Percentiles rank a stretch among this genome's conserved stretches.
phyloP scores from a whole-genome alignment of 495 filamentous ascomycete species.

The Rhizodiscina lignyota region DNA sequence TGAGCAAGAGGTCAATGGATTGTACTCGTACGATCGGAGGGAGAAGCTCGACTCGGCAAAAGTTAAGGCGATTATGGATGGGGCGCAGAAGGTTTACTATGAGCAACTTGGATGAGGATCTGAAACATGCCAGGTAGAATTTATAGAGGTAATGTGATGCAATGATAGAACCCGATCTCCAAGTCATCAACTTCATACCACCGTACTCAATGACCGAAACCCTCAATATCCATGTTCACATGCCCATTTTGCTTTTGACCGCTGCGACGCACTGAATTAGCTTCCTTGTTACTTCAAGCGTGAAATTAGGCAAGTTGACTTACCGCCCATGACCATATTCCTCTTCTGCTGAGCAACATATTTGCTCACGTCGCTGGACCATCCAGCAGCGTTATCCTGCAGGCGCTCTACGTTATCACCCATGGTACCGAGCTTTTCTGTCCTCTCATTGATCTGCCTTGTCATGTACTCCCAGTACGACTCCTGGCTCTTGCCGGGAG shows the following conservation, averaged over 20 bases:
- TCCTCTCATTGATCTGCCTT: slow-evolving; percentile 73
- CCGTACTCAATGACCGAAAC: no score
- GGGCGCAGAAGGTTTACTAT: slow-evolving; percentile 9
- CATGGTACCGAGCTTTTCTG: slow-evolving; percentile 65
- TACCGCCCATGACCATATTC: slow-evolving; percentile 54
- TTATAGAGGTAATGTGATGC: no score
- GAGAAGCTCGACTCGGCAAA: slow-evolving; percentile 11
- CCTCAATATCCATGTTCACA: no score
- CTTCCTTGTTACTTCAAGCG: no score
- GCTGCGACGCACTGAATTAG: no score
- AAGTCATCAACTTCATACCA: no score
- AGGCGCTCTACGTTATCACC: slow-evolving; percentile 72
- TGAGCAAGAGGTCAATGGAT: slow-evolving; percentile 19
- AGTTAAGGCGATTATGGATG: slow-evolving; percentile 10
- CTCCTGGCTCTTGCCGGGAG: slow-evolving; percentile 24
- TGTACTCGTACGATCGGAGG: slow-evolving; percentile 15
- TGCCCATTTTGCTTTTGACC: no score
- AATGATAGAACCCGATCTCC: no score
- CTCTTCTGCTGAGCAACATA: slow-evolving; percentile 74
- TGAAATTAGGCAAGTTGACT: slow-evolving; percentile 14
- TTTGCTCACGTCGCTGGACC: slow-evolving; percentile 75
- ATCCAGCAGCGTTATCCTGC: slow-evolving; percentile 61
- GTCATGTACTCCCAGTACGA: slow-evolving; percentile 59
- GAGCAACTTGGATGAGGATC: no score
- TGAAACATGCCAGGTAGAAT: no score